phyloP scores from a whole-genome alignment of 2,329 filamentous ascomycete genomes.

The Talaromyces islandicus region DNA sequence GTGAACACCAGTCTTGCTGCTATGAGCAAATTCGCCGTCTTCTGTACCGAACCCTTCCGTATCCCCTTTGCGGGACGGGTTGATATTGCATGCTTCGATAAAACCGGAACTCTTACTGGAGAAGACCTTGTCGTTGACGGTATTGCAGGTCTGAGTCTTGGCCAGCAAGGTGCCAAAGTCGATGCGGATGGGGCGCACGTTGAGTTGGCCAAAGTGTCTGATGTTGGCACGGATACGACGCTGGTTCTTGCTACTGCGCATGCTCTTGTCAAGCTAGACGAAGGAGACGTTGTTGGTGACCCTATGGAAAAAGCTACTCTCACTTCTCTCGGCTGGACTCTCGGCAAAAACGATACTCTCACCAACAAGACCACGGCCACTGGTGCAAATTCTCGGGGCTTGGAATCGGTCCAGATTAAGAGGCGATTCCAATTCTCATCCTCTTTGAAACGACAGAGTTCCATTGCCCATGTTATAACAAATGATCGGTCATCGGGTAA shows the following conservation, averaged over 20 bases:
- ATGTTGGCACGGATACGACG: constrained; percentile 74
- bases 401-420: constrained; percentile 85
- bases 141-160: constrained; percentile 80
- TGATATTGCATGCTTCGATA: constrained; percentile 96
- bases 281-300: constrained; percentile 94
- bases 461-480: constrained; percentile 74
- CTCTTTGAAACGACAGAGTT: constrained; percentile 90
- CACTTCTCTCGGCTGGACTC: constrained; percentile 78
- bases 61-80: constrained; percentile 95
- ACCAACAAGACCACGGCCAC: constrained; percentile 53
- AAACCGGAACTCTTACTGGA: constrained; percentile 93
- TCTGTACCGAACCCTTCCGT: constrained; percentile 97
- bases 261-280: constrained; percentile 90
- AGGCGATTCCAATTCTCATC: constrained; percentile 98
- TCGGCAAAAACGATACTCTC: constrained; percentile 84
- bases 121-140: constrained; percentile 96
- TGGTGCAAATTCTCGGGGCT: constrained; percentile 34
- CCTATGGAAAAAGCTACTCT: constrained; percentile 99
- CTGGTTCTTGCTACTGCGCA: constrained; percentile 92
- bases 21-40: constrained; percentile 91
- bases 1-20: constrained; percentile 97
- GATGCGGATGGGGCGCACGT: constrained; percentile 80
- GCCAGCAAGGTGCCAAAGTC: constrained; percentile 58
- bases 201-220: constrained; percentile 64
- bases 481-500: constrained; percentile 66